Percentiles rank a stretch among this genome's conserved stretches.
phyloP scores from a whole-genome alignment of 257 asterid species.

The Fraxinus cuspidata region DNA sequence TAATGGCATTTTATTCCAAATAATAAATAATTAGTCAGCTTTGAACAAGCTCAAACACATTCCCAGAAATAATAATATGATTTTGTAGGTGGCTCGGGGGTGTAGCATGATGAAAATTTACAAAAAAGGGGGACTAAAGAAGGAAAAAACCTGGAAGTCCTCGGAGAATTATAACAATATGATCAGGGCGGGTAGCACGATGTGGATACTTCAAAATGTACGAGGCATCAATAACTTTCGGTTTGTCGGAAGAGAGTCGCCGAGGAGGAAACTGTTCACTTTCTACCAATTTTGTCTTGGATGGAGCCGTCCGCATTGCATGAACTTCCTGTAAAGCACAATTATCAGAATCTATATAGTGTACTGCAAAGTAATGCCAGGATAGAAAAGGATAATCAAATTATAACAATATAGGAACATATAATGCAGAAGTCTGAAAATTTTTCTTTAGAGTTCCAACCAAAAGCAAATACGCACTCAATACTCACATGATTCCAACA shows the following conservation, averaged over 20 bases:
- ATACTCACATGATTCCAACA: constrained; percentile 1
- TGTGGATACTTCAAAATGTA: constrained; percentile 84
- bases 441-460: neutral
- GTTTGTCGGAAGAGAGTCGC: constrained; percentile 48
- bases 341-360: constrained; percentile 19
- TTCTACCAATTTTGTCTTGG: constrained; percentile 45
- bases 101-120: neutral
- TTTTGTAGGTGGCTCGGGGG: no score
- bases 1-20: neutral
- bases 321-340: constrained; percentile 49
- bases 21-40: neutral
- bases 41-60: neutral
- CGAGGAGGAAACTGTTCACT: constrained; percentile 42
- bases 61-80: neutral
- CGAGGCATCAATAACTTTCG: constrained; percentile 68
- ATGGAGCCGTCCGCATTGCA: constrained; percentile 40
- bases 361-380: neutral
- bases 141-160: constrained; percentile 85
- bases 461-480: neutral
- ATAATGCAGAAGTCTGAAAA: neutral
- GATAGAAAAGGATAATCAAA: neutral
- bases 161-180: constrained; percentile 78
- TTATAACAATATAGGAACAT: neutral
- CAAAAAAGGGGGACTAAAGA: neutral
- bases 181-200: constrained; percentile 87